These are phyloP conservation scores for Nicotiana sylvestris DNA, from an alignment of 257 asterid genomes.

Conservation along the genomic window DNA sequence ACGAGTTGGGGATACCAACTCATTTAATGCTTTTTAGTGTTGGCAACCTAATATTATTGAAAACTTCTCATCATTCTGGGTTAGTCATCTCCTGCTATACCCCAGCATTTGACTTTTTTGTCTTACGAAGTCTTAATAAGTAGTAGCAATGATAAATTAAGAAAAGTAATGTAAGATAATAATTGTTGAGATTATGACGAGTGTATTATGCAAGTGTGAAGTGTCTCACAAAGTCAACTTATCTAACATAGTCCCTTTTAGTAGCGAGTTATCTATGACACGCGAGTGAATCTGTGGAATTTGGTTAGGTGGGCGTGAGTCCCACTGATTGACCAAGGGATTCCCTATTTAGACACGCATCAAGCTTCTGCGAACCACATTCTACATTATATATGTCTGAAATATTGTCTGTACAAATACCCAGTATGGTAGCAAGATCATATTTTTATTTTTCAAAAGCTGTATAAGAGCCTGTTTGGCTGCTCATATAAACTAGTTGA, in stretches of 20 bases:
- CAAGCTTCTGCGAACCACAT: background rate
- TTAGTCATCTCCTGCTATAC: background rate
- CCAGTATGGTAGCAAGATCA: background rate
- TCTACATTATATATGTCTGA: background rate
- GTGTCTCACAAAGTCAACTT: background rate
- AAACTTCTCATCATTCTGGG: background rate
- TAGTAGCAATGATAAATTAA: background rate
- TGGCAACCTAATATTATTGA: slow-evolving; percentile 5
- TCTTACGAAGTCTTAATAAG: background rate
- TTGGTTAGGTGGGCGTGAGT: background rate
- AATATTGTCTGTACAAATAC: background rate
- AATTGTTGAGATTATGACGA: background rate
- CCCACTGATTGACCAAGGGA: background rate
- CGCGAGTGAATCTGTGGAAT: background rate
- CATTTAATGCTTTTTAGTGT: background rate
- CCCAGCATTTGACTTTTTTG: background rate
- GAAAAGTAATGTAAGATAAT: background rate
- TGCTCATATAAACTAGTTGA: too few relatives aligned
- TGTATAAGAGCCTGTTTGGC: background rate
- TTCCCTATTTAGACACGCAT: background rate
- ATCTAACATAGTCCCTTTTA: background rate
- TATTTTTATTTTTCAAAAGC: background rate
- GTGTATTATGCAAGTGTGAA: slow-evolving; percentile 9
- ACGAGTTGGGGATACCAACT: background rate
- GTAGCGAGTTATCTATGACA: background rate